Percentiles rank a stretch among this genome's conserved stretches.
Conservation (phyloP, 73 alveolate species). For the Paraurostyla sp. region DNA sequence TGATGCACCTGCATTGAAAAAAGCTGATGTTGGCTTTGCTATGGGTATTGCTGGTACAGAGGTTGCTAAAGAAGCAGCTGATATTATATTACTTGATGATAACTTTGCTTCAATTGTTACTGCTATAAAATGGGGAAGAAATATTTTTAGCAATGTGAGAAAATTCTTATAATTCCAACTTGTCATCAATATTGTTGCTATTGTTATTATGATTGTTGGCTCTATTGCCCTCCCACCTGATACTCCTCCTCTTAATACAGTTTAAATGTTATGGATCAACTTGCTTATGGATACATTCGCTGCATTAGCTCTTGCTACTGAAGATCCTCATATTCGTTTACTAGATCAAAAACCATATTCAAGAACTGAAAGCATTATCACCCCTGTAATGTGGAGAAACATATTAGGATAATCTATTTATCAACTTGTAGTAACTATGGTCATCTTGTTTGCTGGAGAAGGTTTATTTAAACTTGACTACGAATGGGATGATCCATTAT, state of each 20-base stretch:
- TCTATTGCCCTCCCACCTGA: constrained; percentile 88
- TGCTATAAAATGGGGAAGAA: constrained; percentile 97
- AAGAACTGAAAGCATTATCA: constrained; percentile 80
- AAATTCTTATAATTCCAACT: constrained; percentile 95
- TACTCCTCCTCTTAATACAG: constrained; percentile 86
- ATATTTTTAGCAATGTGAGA: constrained; percentile 94
- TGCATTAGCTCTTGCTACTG: constrained; percentile 90
- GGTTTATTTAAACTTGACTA: not conserved
- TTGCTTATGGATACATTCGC: constrained; percentile 92
- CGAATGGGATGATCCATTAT: not conserved
- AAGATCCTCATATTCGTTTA: constrained; percentile 79
- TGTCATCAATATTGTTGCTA: constrained; percentile 93
- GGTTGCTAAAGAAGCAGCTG: constrained; percentile 97
- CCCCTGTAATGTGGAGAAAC: constrained; percentile 77
- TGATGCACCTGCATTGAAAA: constrained; percentile 98
- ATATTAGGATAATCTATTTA: constrained; percentile 72
- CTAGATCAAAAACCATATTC: constrained; percentile 78
- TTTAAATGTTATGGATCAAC: constrained; percentile 93
- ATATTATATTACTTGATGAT: constrained; percentile 93
- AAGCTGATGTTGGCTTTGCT: constrained; percentile 85
- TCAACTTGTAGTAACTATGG: constrained; percentile 50
- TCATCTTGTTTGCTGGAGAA: constrained; percentile 72
- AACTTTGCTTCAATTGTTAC: constrained; percentile 93
- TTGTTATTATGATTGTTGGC: constrained; percentile 86
- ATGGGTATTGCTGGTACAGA: constrained; percentile 97